Conservation (phyloP, 2,329 filamentous ascomycete species). For the Calonectria ilicicola region DNA sequence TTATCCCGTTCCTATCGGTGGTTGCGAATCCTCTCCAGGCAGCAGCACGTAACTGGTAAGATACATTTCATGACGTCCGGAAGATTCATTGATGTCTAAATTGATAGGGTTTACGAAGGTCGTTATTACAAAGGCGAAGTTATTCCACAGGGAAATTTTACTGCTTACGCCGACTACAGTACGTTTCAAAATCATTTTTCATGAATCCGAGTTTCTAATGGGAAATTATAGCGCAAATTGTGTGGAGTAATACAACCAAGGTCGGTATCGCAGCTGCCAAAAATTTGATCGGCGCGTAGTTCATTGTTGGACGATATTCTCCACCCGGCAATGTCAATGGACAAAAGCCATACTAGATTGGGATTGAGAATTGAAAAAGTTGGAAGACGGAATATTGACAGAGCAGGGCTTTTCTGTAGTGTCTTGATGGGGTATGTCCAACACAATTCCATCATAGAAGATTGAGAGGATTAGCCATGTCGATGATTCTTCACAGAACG, state of each 20-base stretch:
- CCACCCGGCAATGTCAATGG: not conserved
- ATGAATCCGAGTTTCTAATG: not conserved
- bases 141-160: not conserved
- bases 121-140: not conserved
- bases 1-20: not conserved
- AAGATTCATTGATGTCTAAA: not conserved
- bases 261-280: not conserved
- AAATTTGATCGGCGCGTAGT: not conserved
- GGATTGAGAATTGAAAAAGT: not conserved
- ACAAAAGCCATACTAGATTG: not conserved
- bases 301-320: not conserved
- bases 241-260: not conserved
- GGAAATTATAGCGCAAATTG: not conserved
- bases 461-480: no score
- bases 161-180: not conserved
- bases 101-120: not conserved
- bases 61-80: not conserved
- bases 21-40: not conserved
- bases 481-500: no score
- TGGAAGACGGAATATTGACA: not conserved
- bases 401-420: no score
- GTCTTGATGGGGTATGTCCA: no score
- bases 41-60: not conserved
- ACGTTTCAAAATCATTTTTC: not conserved
- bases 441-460: no score